These are phyloP conservation scores for Populus ilicifolia DNA, from an alignment of 345 rosid genomes.

Conservation along the genomic window DNA sequence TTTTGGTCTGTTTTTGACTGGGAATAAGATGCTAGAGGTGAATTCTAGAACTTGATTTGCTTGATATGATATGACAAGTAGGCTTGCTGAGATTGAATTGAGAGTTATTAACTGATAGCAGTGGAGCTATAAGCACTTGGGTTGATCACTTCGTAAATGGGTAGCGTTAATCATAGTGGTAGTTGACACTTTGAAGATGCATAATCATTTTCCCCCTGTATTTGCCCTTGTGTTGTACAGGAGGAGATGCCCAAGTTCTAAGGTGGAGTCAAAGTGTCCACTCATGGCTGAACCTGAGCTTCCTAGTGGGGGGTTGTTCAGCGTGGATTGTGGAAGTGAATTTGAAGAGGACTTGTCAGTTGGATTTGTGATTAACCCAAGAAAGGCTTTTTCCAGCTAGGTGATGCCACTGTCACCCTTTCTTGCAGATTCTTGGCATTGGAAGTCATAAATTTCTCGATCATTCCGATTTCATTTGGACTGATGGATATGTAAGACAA, in stretches of 20 bases:
- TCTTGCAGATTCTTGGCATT: slow-evolving; percentile 35
- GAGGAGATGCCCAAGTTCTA: slow-evolving; percentile 56
- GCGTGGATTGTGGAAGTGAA: slow-evolving; percentile 26
- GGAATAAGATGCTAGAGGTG: slow-evolving; percentile 14
- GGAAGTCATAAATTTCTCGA: slow-evolving; percentile 8
- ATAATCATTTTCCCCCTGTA: slow-evolving; percentile 72
- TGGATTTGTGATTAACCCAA: slow-evolving; percentile 34
- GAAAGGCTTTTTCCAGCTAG: slow-evolving; percentile 27
- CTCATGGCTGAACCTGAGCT: slow-evolving; percentile 52
- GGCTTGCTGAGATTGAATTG: slow-evolving; percentile 29
- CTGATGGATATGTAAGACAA: slow-evolving; percentile 17
- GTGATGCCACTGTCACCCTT: slow-evolving; percentile 19
- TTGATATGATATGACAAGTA: slow-evolving; percentile 35
- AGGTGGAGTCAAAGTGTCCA: slow-evolving; percentile 47
- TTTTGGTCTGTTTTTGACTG: slow-evolving; percentile 6
- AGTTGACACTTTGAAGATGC: slow-evolving; percentile 54
- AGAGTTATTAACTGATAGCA: slow-evolving; percentile 28
- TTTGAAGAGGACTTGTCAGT: slow-evolving; percentile 37
- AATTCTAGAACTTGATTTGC: slow-evolving; percentile 19
- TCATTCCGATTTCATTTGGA: slow-evolving; percentile 7
- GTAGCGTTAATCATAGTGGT: slow-evolving; percentile 61
- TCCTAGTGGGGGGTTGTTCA: slow-evolving; percentile 25
- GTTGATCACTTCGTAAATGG: slow-evolving; percentile 35
- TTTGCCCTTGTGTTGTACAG: slow-evolving; percentile 68
- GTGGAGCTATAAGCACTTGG: slow-evolving; percentile 43